A percentile compares a stretch with the other conserved stretches of the same genome.
These are phyloP conservation scores for Penicillium capsulatum DNA, from an alignment of 2,329 filamentous ascomycete genomes.

Conservation along the genomic window DNA sequence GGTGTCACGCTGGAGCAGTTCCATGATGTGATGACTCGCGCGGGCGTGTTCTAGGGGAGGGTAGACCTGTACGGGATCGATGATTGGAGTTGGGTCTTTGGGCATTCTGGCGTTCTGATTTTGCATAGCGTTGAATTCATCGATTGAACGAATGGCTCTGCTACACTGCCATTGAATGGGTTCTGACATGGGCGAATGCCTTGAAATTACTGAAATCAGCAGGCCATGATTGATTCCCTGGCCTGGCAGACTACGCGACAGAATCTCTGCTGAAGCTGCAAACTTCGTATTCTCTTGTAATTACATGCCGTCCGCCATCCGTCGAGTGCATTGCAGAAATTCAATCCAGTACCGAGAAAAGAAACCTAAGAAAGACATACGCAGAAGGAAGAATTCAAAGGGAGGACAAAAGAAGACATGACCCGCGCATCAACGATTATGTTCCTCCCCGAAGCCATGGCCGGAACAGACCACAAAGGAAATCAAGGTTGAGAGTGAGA, in stretches of 20 bases:
- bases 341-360: slow-evolving; percentile 10
- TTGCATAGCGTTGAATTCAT: slow-evolving; percentile 4
- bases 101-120: slow-evolving; percentile 2
- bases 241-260: too few species aligned
- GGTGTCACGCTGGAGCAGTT: slow-evolving; percentile 79
- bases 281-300: slow-evolving; percentile 12
- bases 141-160: too few species aligned
- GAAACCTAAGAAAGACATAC: slow-evolving; percentile 1
- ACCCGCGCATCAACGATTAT: slow-evolving; percentile 24
- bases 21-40: slow-evolving; percentile 76
- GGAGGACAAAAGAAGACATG: slow-evolving; percentile 21
- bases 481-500: slow-evolving; percentile 3
- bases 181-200: too few species aligned
- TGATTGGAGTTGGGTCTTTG: too few species aligned
- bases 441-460: not conserved
- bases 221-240: too few species aligned
- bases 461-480: not conserved
- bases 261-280: too few species aligned
- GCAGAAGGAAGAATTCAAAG: slow-evolving; percentile 8
- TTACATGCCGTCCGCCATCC: slow-evolving; percentile 18
- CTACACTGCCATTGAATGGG: too few species aligned
- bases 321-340: slow-evolving; percentile 13
- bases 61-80: not conserved
- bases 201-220: too few species aligned
- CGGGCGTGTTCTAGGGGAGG: slow-evolving; percentile 68